These are phyloP conservation scores for Tetraselmis chui DNA, from an alignment of 139 green algal species.

Conservation along the genomic window DNA sequence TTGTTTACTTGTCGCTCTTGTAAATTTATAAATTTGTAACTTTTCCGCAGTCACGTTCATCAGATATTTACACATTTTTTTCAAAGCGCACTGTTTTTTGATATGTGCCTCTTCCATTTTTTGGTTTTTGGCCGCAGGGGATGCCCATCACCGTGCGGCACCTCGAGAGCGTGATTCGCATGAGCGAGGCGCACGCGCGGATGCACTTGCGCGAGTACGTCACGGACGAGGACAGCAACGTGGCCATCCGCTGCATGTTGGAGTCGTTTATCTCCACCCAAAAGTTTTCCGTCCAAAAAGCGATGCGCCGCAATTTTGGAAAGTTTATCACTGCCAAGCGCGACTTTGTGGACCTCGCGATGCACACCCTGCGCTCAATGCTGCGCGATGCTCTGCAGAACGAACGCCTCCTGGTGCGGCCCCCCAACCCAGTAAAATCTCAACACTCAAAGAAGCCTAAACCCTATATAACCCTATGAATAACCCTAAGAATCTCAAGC, in stretches of 20 bases:
- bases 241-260: slow-evolving; percentile 49
- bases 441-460: neutral
- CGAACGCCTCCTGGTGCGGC: neutral
- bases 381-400: neutral
- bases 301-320: slow-evolving; percentile 68
- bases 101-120: neutral
- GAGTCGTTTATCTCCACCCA: slow-evolving; percentile 50
- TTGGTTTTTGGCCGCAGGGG: too few relatives aligned
- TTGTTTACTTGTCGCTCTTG: too few relatives aligned
- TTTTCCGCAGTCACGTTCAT: neutral
- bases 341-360: slow-evolving; percentile 51
- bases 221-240: slow-evolving; percentile 71
- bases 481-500: neutral
- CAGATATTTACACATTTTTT: neutral
- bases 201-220: slow-evolving; percentile 95
- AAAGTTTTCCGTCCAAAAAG: slow-evolving; percentile 90
- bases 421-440: neutral
- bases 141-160: slow-evolving; percentile 96
- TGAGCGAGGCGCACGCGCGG: slow-evolving; percentile 87
- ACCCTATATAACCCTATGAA: neutral
- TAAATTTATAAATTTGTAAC: slow-evolving; percentile 1
- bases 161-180: slow-evolving; percentile 95
- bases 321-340: slow-evolving; percentile 24
- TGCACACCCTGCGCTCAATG: slow-evolving; percentile 20
- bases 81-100: too few relatives aligned